Evolutionary conservation across 2,329 filamentous ascomycete genomes (phyloP), one percentile per base, ranked within the genome.

Genomic region (Daldinia sp.): DNA sequence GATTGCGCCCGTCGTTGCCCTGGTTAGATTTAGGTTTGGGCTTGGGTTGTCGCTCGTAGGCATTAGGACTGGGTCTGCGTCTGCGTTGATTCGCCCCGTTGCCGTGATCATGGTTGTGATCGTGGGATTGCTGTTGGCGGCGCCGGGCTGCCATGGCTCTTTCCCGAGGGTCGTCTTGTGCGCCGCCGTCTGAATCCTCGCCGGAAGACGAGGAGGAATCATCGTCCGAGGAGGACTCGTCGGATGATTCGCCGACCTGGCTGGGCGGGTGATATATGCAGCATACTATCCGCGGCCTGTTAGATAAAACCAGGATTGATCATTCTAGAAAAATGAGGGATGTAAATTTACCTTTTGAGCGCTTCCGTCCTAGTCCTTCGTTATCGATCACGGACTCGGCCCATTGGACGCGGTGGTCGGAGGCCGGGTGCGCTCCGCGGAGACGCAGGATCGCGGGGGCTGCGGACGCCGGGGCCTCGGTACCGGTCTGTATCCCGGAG

Each of bases 181-280:
- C 5, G 62, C 58, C 60, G 45, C 51, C 32, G 23, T 47, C 66
- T 11, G 64, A 66, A 23, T 67, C 71, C 27, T 78, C 77, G 64
- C 81, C 83, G n/a, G 83, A 85, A 63, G 83, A 81, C 41, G 78
- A 82, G 3, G 77, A 79, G 1, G 80, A 85, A 52, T 84, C 83
- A 10, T 78, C 79, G 39, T 82, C 82, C 5, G 81, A 81, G 6
- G 78, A 82, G 6, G 78, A 81, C 3, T 81, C 83, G 45, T 82
- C 83, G 11, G 82, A 85, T 29, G 91, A 95, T 76, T 98, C 94
- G 75, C 91, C 93, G 3, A 93, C 88, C 9, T 84, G 86, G 69
- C 90, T 91, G 5, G 93, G 89, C 63, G 91, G 91, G 80, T 97
- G 94, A 80, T 97, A 99, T 77, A 99, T 99, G 77, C 95, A 99